A percentile compares a stretch with the other conserved stretches of the same genome.
These are phyloP conservation scores for Lachnellula hyalina DNA, from an alignment of 2,329 filamentous ascomycete genomes.

Conservation along the genomic window DNA sequence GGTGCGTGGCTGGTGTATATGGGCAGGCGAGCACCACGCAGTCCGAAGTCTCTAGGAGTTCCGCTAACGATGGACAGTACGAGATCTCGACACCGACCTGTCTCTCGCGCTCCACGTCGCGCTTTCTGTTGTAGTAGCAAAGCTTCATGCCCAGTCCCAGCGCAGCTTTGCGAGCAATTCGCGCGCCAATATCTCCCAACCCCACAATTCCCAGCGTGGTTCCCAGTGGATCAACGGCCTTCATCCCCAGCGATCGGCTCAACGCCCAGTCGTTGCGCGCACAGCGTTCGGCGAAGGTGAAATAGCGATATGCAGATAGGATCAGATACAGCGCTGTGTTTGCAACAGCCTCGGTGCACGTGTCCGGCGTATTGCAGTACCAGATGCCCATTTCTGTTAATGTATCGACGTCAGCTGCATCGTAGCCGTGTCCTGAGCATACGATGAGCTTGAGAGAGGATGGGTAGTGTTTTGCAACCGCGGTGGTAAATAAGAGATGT, in stretches of 20 bases:
- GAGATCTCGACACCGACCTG: constrained; percentile 16
- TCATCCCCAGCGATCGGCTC: constrained; percentile 16
- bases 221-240: constrained; percentile 25
- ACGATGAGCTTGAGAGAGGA: constrained; percentile 21
- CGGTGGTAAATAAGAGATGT: constrained; percentile 26
- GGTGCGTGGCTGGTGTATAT: constrained; percentile 25
- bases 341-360: constrained; percentile 27
- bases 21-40: constrained; percentile 33
- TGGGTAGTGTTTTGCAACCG: constrained; percentile 18
- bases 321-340: constrained; percentile 28
- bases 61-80: constrained; percentile 28
- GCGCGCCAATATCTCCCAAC: constrained; percentile 33
- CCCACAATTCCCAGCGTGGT: constrained; percentile 32
- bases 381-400: constrained; percentile 25
- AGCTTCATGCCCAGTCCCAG: constrained; percentile 32
- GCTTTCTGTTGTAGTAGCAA: constrained; percentile 26
- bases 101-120: constrained; percentile 9
- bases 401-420: constrained; percentile 24
- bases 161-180: constrained; percentile 26
- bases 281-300: constrained; percentile 23
- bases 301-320: constrained; percentile 23
- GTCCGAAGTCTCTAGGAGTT: constrained; percentile 27
- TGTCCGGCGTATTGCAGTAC: constrained; percentile 30
- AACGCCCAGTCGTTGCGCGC: constrained; percentile 15
- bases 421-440: constrained; percentile 29